A percentile compares a stretch with the other conserved stretches of the same genome.
These are phyloP conservation scores for Diaporthe nobilis DNA, from an alignment of 2,329 filamentous ascomycete genomes.

Conservation along the genomic window DNA sequence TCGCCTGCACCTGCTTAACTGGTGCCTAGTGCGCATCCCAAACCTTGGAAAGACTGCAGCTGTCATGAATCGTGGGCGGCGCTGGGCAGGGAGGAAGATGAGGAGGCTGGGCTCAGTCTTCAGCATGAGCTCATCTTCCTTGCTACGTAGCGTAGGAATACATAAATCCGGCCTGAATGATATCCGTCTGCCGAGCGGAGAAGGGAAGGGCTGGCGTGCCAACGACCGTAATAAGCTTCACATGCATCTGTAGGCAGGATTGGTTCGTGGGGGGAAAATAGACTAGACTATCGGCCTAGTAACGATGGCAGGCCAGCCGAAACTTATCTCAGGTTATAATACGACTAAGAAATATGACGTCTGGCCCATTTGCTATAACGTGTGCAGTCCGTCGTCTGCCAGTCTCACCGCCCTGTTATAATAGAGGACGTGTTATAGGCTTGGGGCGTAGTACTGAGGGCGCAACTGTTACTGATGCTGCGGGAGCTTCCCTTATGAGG, in stretches of 20 bases:
- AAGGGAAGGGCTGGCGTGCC: not conserved
- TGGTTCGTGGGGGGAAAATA: not conserved
- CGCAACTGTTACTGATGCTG: slow-evolving; percentile 23
- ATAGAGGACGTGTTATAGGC: slow-evolving; percentile 6
- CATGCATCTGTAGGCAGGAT: not conserved
- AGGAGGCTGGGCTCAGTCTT: not conserved
- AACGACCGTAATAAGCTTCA: not conserved
- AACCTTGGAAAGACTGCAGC: not conserved
- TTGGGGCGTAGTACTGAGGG: not conserved
- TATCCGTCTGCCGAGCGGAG: slow-evolving; percentile 18
- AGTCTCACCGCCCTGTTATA: slow-evolving; percentile 30
- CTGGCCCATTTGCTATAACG: not conserved
- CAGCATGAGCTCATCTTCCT: slow-evolving; percentile 17
- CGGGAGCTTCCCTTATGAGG: slow-evolving; percentile 18
- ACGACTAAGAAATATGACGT: slow-evolving; percentile 16
- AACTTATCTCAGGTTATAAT: slow-evolving; percentile 7
- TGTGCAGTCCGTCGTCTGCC: not conserved
- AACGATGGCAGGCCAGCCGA: not conserved
- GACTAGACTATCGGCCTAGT: not conserved
- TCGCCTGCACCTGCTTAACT: slow-evolving; percentile 2
- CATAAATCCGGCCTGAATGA: not conserved
- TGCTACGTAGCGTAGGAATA: slow-evolving; percentile 3
- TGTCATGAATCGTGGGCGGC: not conserved
- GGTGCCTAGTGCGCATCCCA: not conserved
- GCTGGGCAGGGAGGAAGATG: not conserved